Evolutionary conservation across 257 asterid species (phyloP), one percentile per base, ranked within the genome.

Genomic region (Euphrasia confusa): DNA sequence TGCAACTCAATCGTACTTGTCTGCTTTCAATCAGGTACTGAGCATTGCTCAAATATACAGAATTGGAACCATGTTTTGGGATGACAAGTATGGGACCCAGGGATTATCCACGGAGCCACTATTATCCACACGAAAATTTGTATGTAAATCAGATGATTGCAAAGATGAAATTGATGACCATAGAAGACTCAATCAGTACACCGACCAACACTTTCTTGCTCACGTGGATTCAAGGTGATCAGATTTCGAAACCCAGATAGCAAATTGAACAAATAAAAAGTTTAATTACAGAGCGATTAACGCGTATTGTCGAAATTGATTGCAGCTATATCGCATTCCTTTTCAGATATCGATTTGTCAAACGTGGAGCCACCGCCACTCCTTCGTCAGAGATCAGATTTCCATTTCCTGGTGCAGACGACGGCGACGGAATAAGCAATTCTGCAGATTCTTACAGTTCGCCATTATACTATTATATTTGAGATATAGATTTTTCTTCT

Each of bases 11-110:
- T 44, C 14, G 12, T 44, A 7, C 7, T 0, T 44, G 50, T 44
- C 12, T 18, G 2, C n/a, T 45, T 45, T 45, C 52, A 13, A 45
- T 45, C 74, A 90, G 96, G 86, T 80, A 66, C 59, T 90, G 86
- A 90, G 97, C 86, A 87, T 79, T 54, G 83, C 95, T 58, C 95
- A 90, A 78, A 80, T 90, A 68, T 90, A 90, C 77, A 85, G 95
- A 71, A 87, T 90, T 52, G 95, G 96, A 72, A 90, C 97, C 62
- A 90, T 87, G 97, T 87, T 90, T 61, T 87, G 96, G 96, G 97
- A 90, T 64, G 96, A 90, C 83, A 87, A 87, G 79, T 90, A 87
- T 60, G 96, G 95, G 75, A 77, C 96, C 7, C 97, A 87, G 28
- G 97, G 96, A 68, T 77, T 87, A 79, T 87, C 97, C 32, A 70